These are phyloP conservation scores for Cryptosporidium sp. DNA, from an alignment of 169 alveolate species.

Conservation along the genomic window DNA sequence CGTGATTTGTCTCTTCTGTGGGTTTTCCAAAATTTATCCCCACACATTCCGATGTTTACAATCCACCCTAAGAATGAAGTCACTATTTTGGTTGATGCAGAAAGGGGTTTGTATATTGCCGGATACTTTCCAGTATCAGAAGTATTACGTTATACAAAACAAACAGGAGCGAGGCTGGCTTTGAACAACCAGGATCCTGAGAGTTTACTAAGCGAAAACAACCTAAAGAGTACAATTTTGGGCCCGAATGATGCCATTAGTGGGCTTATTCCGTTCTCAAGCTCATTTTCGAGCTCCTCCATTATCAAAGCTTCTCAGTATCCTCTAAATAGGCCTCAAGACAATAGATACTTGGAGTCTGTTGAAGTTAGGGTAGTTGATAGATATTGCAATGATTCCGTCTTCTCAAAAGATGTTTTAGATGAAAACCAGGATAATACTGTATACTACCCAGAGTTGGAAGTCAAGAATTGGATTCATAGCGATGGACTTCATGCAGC, in stretches of 20 bases:
- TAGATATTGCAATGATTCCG: constrained; percentile 43
- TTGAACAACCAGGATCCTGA: constrained; percentile 39
- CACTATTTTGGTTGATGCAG: constrained; percentile 85
- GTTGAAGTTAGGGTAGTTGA: constrained; percentile 77
- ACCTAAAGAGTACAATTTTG: constrained; percentile 67
- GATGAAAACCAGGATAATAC: constrained; percentile 78
- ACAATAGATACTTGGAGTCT: constrained; percentile 69
- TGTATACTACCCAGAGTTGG: constrained; percentile 63
- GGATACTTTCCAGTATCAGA: constrained; percentile 62
- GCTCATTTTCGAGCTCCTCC: constrained; percentile 62
- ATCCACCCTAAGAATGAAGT: constrained; percentile 82
- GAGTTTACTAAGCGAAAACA: constrained; percentile 60
- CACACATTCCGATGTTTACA: constrained; percentile 86
- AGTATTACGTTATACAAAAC: constrained; percentile 49
- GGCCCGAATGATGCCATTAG: constrained; percentile 76
- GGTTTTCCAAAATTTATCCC: constrained; percentile 81
- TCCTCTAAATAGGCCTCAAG: constrained; percentile 51
- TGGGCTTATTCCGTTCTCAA: constrained; percentile 45
- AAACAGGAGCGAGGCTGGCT: constrained; percentile 58
- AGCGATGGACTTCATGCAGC: constrained; percentile 81
- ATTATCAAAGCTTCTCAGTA: constrained; percentile 65
- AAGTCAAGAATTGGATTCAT: constrained; percentile 79
- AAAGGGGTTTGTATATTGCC: constrained; percentile 79
- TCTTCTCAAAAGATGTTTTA: constrained; percentile 64
- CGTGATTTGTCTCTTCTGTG: constrained; percentile 77